These are phyloP conservation scores for Astrothelium macrocarpum DNA, from an alignment of 495 filamentous ascomycete genomes.

Conservation along the genomic window DNA sequence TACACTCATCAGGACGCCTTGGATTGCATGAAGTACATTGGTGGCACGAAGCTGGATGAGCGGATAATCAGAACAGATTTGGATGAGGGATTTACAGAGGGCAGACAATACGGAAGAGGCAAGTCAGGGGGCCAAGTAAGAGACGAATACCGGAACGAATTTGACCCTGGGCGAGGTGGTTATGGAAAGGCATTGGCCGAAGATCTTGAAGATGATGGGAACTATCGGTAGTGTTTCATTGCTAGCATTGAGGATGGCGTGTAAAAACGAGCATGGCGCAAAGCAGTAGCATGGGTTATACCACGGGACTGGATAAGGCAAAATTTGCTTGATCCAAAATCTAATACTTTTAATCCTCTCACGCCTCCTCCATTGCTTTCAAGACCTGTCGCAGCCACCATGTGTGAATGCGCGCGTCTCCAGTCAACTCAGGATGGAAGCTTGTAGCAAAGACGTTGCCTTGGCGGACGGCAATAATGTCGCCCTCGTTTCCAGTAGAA, in stretches of 20 bases:
- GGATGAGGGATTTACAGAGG: constrained; percentile 91
- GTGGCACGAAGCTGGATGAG: constrained; percentile 97
- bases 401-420: constrained; percentile 76
- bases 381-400: constrained; percentile 84
- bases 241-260: neutral
- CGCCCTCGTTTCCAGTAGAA: constrained; percentile 50
- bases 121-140: constrained; percentile 95
- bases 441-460: constrained; percentile 94
- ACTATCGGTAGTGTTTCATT: neutral
- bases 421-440: constrained; percentile 92
- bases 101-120: constrained; percentile 79
- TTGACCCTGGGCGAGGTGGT: constrained; percentile 86
- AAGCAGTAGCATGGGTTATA: neutral
- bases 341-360: neutral
- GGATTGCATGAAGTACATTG: constrained; percentile 97
- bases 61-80: constrained; percentile 93
- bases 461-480: constrained; percentile 85
- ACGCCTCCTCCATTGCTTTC: constrained; percentile 17
- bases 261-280: neutral
- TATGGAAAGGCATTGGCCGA: constrained; percentile 44
- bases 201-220: constrained; percentile 17
- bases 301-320: neutral
- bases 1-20: constrained; percentile 94
- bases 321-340: neutral
- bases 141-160: constrained; percentile 95